These are phyloP conservation scores for Mycothermus thermophilus DNA, from an alignment of 495 filamentous ascomycete genomes.

Conservation along the genomic window DNA sequence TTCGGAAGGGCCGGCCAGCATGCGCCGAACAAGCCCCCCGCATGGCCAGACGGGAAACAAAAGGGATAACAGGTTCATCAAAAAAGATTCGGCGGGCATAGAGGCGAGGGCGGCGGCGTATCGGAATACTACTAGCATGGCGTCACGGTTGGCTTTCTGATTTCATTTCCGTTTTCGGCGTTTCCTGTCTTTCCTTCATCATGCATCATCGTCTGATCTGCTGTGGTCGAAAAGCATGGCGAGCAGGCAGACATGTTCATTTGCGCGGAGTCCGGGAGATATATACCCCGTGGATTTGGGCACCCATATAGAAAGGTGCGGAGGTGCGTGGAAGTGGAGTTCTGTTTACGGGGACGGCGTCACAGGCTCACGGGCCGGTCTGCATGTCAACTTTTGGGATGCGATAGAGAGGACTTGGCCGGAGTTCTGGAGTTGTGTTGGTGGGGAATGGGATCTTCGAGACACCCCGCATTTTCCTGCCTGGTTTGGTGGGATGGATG, in stretches of 20 bases:
- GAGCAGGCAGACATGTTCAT: neutral
- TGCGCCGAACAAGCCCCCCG: neutral
- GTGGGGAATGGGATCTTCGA: too few relatives aligned
- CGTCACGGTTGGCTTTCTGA: slow-evolving; percentile 7
- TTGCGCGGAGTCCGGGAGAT: slow-evolving; percentile 4
- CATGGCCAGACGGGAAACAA: slow-evolving; percentile 1
- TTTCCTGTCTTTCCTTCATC: neutral
- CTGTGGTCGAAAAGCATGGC: too few relatives aligned
- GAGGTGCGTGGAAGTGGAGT: neutral
- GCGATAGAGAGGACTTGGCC: too few relatives aligned
- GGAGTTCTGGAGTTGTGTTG: too few relatives aligned
- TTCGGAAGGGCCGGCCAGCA: neutral
- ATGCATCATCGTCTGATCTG: too few relatives aligned
- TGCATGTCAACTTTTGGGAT: too few relatives aligned
- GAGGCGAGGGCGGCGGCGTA: neutral
- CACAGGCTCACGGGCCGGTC: too few relatives aligned
- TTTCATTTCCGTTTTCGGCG: slow-evolving; percentile 1
- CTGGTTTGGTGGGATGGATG: neutral
- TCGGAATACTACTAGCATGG: slow-evolving; percentile 2
- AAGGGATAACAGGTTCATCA: slow-evolving; percentile 8
- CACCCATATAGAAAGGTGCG: too few relatives aligned
- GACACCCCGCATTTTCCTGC: too few relatives aligned
- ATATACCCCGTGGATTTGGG: slow-evolving; percentile 2
- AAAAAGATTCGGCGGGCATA: slow-evolving; percentile 7
- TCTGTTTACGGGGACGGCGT: neutral